A percentile compares a stretch with the other conserved stretches of the same genome.
These are phyloP conservation scores for Amphichorda felina DNA, from an alignment of 2,329 filamentous ascomycete species.

Conservation along the genomic window DNA sequence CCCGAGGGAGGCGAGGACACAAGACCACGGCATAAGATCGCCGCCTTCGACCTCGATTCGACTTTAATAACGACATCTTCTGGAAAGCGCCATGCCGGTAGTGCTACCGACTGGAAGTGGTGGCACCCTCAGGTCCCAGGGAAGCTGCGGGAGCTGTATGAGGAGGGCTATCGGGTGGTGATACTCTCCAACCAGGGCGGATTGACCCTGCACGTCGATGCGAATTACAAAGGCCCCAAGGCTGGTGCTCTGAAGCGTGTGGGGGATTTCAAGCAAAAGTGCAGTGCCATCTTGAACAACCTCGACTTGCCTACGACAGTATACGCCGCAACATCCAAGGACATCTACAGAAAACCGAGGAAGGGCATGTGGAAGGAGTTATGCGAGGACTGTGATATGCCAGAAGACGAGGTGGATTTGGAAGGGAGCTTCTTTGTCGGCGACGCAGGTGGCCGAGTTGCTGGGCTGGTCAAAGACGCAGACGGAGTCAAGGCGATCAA, in stretches of 20 bases:
- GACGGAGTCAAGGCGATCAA: constrained; percentile 12
- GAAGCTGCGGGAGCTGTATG: constrained; percentile 53
- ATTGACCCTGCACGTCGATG: constrained; percentile 59
- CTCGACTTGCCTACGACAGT: constrained; percentile 67
- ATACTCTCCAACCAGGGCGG: constrained; percentile 86
- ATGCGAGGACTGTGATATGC: constrained; percentile 46
- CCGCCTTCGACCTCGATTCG: constrained; percentile 71
- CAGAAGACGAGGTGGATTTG: constrained; percentile 51
- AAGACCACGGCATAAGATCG: constrained; percentile 42
- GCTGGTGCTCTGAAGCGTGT: constrained; percentile 49
- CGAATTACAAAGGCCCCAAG: constrained; percentile 56
- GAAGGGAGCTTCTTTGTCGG: constrained; percentile 73
- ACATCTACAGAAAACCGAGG: constrained; percentile 78
- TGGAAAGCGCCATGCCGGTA: constrained; percentile 64
- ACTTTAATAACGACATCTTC: constrained; percentile 74
- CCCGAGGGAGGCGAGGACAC: constrained; percentile 24
- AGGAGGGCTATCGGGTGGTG: constrained; percentile 62
- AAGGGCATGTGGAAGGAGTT: constrained; percentile 73
- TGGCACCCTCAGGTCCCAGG: constrained; percentile 65
- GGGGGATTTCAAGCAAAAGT: constrained; percentile 73
- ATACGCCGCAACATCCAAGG: constrained; percentile 77
- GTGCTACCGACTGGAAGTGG: constrained; percentile 84
- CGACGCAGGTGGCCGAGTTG: constrained; percentile 60
- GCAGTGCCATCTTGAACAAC: constrained; percentile 53
- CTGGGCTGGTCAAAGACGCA: constrained; percentile 15